Base-by-base conservation (phyloP, 164 flowering plant genomes). In the Piper betle region DNA sequence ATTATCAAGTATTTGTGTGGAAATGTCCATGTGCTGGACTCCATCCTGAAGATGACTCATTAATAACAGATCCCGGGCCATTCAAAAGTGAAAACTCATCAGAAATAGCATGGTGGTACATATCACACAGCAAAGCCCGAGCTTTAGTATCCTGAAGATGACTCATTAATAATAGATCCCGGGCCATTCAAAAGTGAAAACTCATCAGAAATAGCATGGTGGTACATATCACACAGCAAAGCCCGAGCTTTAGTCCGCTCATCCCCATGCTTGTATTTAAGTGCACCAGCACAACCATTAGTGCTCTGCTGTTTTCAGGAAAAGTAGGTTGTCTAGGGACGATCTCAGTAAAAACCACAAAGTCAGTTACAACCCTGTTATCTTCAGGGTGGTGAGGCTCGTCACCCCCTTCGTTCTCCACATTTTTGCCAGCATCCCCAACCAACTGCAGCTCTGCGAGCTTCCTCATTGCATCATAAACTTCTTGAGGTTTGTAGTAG, bases 131-230 rank as follows among this genome's bases (percentile, higher is more conserved):
- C 99, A 88, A 86, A 37, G 99, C 97, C 57, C 97, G 84, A 8
- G 97, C 99, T 71, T 90, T 93, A 1, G 99, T 93, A n/a, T n/a
- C n/a, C n/a, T n/a, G n/a, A n/a, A n/a, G n/a, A 72, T 93, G 99
- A 77, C 99, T 93, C 99, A 93, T 90, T 15, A 90, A 68, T 69
- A 93, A 62, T 77, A 90, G 71, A 60, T 93, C 99, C 37, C 97
- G 87, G 6, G 99, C 65, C 62, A 72, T 78, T 25, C 33, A 25
- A 25, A 25, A 15, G 85, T 15, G 85, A 69, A 58, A 90, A 93
- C 67, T 82, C 88, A 64, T 93, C 91, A 64, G 74, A 53, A 52
- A 88, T 75, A n/a, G 99, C 97, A 77, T 90, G n/a, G n/a, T n/a
- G n/a, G n/a, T n/a, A n/a, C n/a, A n/a, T n/a, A n/a, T n/a, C n/a